Evolutionary conservation across 768 basidiomycete genomes (phyloP).

Genomic region (Pleurotus citrinopileatus): DNA sequence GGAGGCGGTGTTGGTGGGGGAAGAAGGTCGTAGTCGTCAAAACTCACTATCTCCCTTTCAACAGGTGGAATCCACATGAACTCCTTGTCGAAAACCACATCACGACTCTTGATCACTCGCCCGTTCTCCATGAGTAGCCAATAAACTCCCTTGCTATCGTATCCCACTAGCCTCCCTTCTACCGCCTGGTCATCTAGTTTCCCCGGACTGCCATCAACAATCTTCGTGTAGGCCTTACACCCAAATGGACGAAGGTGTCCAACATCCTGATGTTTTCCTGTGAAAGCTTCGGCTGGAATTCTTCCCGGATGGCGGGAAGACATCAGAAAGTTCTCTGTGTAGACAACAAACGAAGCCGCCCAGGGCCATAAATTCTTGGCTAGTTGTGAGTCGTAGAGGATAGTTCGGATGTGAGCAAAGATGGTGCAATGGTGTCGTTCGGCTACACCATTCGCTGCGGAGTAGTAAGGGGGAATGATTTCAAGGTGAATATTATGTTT

Average conservation of each 20-base stretch:
- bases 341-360: constrained; percentile 15
- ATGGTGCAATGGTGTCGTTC: constrained; percentile 26
- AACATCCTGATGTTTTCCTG: constrained; percentile 19
- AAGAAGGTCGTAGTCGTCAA: too few species aligned
- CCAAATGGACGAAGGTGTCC: constrained; percentile 24
- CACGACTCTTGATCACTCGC: constrained; percentile 13
- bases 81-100: constrained; percentile 24
- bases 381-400: constrained; percentile 21
- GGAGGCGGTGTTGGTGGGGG: too few species aligned
- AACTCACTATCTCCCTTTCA: too few species aligned
- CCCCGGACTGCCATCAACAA: constrained; percentile 1
- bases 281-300: constrained; percentile 18
- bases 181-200: constrained; percentile 12
- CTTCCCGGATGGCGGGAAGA: constrained; percentile 5
- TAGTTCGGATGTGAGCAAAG: constrained; percentile 18
- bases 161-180: neutral
- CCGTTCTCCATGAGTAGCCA: constrained; percentile 20
- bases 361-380: constrained; percentile 19
- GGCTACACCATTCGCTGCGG: constrained; percentile 26
- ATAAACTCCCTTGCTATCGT: constrained; percentile 4
- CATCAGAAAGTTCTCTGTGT: constrained; percentile 17
- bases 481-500: constrained; percentile 21
- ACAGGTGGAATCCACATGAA: too few species aligned
- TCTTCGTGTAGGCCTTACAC: constrained; percentile 15
- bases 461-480: constrained; percentile 23